Base-by-base conservation (phyloP, 352 stramenopile species). In the Globisporangium megalacanthum region DNA sequence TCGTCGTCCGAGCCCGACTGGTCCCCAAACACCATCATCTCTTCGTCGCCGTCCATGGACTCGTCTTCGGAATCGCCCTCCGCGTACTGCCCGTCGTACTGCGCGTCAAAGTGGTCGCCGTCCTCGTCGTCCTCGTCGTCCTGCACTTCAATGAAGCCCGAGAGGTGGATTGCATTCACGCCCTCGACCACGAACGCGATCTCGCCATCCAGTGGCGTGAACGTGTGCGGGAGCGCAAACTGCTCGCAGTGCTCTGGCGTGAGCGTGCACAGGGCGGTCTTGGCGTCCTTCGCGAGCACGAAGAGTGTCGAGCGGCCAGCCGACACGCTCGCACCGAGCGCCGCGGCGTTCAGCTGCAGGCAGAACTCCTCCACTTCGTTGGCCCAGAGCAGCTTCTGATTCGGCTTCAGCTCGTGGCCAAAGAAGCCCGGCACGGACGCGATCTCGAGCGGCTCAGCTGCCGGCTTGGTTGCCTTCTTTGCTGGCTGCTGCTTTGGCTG, bases 201-300 rank as follows among this genome's bases (percentile, higher is more conserved):
- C 20, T 69, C 72, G 8, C 84, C 84, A 36, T 94, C 84, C 56
- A 83, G 73, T 8, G 79, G 73, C 51, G 84, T 87, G 60, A 94
- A 92, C 13, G 81, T 81, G 60, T 94, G 79, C 51, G 65, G 79
- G 52, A 94, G 58, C 59, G 86, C 83, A 70, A 79, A 94, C 62
- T 94, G 84, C 60, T 90, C 73, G 10, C 70, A 64, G 53, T 72
- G 68, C 54, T 82, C 65, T 1, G 71, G 68, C 29, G 75, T 74
- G 52, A 94, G 78, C 58, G 84, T 81, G 62, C 84, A 94, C 20
- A 92, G 62, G 49, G 82, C 84, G 41, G 89, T 79, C 68, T 90
- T 88, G 41, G 59, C 61, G 41, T 79, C 73, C 70, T 94, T 92
- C 37, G 62, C 76, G 31, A 72, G 52, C n/a, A 86, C 78, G 22